Conservation (phyloP, 1,284 basidiomycete genomes). For the Apiotrichum porosum region DNA sequence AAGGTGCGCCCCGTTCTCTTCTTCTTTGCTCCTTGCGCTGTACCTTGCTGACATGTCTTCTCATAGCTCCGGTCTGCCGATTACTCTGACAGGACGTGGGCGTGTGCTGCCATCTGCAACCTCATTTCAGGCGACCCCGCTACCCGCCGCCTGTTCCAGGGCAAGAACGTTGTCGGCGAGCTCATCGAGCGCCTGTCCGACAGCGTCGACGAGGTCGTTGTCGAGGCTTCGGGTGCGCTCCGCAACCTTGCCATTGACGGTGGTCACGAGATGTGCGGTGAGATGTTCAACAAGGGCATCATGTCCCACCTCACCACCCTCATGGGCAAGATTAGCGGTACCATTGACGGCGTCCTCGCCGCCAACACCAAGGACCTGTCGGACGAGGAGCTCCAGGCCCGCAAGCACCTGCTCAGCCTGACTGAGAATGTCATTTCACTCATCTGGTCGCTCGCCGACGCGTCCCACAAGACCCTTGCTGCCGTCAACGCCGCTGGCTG, state of each 20-base stretch:
- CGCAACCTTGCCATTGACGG: slow-evolving; percentile 90
- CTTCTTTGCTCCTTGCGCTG: not conserved
- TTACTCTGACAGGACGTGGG: slow-evolving; percentile 77
- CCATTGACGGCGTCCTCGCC: slow-evolving; percentile 63
- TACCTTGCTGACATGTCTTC: not conserved
- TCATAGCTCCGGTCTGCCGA: slow-evolving; percentile 55
- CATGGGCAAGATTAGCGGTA: slow-evolving; percentile 57
- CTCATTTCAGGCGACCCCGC: slow-evolving; percentile 83
- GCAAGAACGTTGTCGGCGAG: slow-evolving; percentile 80
- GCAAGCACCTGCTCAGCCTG: slow-evolving; percentile 74
- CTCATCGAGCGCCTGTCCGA: slow-evolving; percentile 79
- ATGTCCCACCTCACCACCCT: slow-evolving; percentile 54
- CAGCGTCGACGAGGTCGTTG: slow-evolving; percentile 74
- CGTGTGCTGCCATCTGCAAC: slow-evolving; percentile 84
- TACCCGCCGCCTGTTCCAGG: slow-evolving; percentile 78
- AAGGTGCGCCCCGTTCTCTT: slow-evolving; percentile 55
- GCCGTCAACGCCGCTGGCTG: slow-evolving; percentile 74
- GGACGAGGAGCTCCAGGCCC: slow-evolving; percentile 57
- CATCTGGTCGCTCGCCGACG: slow-evolving; percentile 79
- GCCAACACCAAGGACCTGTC: slow-evolving; percentile 38
- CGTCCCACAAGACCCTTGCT: slow-evolving; percentile 81
- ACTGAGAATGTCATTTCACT: slow-evolving; percentile 85
- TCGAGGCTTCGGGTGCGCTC: slow-evolving; percentile 77
- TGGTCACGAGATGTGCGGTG: slow-evolving; percentile 84
- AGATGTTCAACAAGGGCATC: slow-evolving; percentile 95